Conservation (phyloP, 2,329 filamentous ascomycete species). For the Penicillium hordei region DNA sequence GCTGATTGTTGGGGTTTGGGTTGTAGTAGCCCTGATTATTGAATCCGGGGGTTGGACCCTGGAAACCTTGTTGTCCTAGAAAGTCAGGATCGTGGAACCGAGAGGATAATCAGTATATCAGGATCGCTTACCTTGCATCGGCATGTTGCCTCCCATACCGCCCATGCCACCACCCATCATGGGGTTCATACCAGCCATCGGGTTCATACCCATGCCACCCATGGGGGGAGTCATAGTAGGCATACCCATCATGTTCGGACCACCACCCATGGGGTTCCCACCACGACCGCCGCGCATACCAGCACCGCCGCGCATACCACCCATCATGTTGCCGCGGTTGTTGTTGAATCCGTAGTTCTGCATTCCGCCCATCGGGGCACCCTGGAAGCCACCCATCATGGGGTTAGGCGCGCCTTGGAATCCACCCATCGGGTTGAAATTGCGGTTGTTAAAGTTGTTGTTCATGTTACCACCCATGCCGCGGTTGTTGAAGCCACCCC, state of each 20-base stretch:
- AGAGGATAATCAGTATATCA: too few species aligned
- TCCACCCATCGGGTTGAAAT: slow-evolving; percentile 45
- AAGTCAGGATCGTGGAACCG: too few species aligned
- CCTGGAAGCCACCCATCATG: slow-evolving; percentile 49
- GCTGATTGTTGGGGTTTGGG: slow-evolving; percentile 43
- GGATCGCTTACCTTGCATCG: slow-evolving; percentile 49
- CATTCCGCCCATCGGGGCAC: slow-evolving; percentile 52
- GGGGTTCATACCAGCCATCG: slow-evolving; percentile 59
- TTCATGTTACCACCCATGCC: slow-evolving; percentile 32
- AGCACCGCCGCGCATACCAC: slow-evolving; percentile 56
- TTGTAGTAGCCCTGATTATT: slow-evolving; percentile 16
- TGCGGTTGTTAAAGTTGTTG: slow-evolving; percentile 29
- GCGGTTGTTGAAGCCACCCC: slow-evolving; percentile 53
- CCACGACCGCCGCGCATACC: slow-evolving; percentile 59
- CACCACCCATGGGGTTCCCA: slow-evolving; percentile 55
- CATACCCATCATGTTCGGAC: slow-evolving; percentile 51
- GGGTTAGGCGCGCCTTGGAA: slow-evolving; percentile 48
- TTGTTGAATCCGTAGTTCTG: slow-evolving; percentile 51
- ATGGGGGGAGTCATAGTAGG: slow-evolving; percentile 47
- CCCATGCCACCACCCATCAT: slow-evolving; percentile 48
- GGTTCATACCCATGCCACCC: slow-evolving; percentile 46
- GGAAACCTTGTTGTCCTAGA: slow-evolving; percentile 64
- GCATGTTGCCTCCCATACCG: slow-evolving; percentile 49
- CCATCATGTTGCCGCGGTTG: slow-evolving; percentile 57
- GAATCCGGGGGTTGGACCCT: slow-evolving; percentile 58